phyloP scores from a whole-genome alignment of 1,284 basidiomycete genomes.

The Tylopilus sp. region DNA sequence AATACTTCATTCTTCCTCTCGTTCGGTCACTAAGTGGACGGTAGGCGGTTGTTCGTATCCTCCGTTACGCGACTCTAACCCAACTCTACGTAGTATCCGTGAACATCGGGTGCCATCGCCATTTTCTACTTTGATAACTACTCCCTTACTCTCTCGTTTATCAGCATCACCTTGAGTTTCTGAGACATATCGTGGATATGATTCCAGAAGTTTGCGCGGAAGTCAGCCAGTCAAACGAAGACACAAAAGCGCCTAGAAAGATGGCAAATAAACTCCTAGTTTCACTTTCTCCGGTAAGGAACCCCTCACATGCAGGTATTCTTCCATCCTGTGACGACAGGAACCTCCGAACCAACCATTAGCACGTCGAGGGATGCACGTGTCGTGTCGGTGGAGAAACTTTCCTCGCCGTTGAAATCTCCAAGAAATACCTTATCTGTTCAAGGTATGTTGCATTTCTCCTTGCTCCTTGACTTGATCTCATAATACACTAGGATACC shows the following conservation, averaged over 20 bases:
- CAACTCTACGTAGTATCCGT: constrained; percentile 51
- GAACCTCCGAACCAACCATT: constrained; percentile 40
- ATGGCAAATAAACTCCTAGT: constrained; percentile 62
- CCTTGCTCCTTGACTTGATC: not conserved
- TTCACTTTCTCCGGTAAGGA: constrained; percentile 65
- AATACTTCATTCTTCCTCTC: constrained; percentile 70
- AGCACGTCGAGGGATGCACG: constrained; percentile 61
- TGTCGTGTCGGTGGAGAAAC: constrained; percentile 59
- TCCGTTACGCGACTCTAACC: constrained; percentile 9
- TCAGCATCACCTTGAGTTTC: constrained; percentile 63
- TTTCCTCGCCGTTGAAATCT: constrained; percentile 52
- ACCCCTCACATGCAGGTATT: not conserved
- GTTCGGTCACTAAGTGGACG: constrained; percentile 54
- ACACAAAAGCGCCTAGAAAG: constrained; percentile 53
- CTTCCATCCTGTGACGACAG: constrained; percentile 1
- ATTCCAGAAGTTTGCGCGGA: constrained; percentile 45
- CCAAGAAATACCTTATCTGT: constrained; percentile 36
- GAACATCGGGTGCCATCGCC: constrained; percentile 52
- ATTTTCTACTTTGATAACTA: constrained; percentile 58
- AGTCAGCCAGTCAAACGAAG: constrained; percentile 46
- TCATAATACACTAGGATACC: constrained; percentile 51
- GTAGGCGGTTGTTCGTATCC: constrained; percentile 45
- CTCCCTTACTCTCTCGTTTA: constrained; percentile 54
- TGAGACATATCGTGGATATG: constrained; percentile 56
- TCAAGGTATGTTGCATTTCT: constrained; percentile 44